Evolutionary conservation across 441 rosid species (phyloP), one percentile per base, ranked within the genome.

Genomic region (Manihot esculenta): DNA sequence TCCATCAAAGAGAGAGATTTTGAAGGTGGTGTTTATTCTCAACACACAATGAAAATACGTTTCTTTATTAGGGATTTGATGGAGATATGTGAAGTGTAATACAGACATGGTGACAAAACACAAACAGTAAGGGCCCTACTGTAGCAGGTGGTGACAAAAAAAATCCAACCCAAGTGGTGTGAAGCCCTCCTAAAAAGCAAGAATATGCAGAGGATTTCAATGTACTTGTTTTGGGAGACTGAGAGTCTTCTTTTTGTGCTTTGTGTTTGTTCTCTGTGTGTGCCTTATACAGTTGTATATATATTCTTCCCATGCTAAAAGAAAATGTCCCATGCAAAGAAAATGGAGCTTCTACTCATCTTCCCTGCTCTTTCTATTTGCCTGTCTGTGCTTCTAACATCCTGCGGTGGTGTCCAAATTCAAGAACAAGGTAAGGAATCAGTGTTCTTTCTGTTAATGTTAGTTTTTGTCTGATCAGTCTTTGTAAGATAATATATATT

Each of bases 161-260:
- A 76, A 75, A 62, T 38, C 57, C 77, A 69, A 64, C 75, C 62
- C 76, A 68, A 62, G 56, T 62, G 14, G 78, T 57, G 82, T 79
- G 80, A 78, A 71, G 69, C 44, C 61, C 80, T 79, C 66, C 77
- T 51, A 53, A 68, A 79, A 78, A 76, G 78, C 58, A 72, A 66
- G 65, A 62, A 24, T 42, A 48, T 71, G 68, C 20, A 60, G 70
- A 75, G 71, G 51, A 62, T 65, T 71, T 72, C 57, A 49, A 47
- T 66, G 74, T 47, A 27, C 44, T 62, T 71, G 66, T 79, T 82
- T 77, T 78, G 84, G 80, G 74, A 79, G 83, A 81, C 84, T 78
- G 83, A 79, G 74, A 79, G 83, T 82, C 84, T 78, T 62, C 75
- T 76, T 78, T 82, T 85, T 77, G 86, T 87, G 89, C 62, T 85